These are phyloP conservation scores for Fusarium sp. DNA, from an alignment of 2,329 filamentous ascomycete species.

Conservation along the genomic window DNA sequence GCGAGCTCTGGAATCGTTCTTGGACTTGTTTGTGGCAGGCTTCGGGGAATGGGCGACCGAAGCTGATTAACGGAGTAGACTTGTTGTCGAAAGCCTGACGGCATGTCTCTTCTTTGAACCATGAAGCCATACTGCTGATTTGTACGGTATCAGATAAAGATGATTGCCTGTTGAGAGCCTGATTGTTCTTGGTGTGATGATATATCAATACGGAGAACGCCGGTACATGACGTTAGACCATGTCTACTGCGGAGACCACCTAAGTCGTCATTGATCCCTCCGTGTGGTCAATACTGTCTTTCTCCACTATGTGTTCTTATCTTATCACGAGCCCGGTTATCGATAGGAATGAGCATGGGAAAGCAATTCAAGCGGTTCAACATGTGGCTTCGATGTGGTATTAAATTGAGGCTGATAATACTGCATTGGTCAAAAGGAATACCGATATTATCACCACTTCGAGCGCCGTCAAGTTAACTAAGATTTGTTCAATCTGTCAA, in stretches of 20 bases:
- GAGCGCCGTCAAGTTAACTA: no score
- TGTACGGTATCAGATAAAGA: background rate
- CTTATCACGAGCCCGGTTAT: background rate
- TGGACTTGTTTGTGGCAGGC: slow-evolving; percentile 3
- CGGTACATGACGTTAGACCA: background rate
- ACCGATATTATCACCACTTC: no score
- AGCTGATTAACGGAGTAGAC: slow-evolving; percentile 3
- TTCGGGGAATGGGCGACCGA: slow-evolving; percentile 6
- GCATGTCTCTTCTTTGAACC: background rate
- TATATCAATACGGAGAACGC: background rate
- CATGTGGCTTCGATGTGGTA: no score
- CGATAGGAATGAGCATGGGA: background rate
- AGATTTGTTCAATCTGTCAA: no score
- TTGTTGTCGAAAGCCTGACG: slow-evolving; percentile 15
- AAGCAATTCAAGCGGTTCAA: no score
- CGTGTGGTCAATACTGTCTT: background rate
- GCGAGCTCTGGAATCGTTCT: background rate
- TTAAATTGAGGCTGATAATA: no score
- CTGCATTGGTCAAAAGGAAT: no score
- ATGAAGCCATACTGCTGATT: background rate
- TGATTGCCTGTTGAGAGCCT: background rate
- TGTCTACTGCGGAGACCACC: background rate
- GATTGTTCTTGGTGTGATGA: background rate
- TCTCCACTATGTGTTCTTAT: background rate
- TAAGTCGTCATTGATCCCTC: background rate